phyloP scores from a whole-genome alignment of 805 yeast species.

The Candida dajiaensis region DNA sequence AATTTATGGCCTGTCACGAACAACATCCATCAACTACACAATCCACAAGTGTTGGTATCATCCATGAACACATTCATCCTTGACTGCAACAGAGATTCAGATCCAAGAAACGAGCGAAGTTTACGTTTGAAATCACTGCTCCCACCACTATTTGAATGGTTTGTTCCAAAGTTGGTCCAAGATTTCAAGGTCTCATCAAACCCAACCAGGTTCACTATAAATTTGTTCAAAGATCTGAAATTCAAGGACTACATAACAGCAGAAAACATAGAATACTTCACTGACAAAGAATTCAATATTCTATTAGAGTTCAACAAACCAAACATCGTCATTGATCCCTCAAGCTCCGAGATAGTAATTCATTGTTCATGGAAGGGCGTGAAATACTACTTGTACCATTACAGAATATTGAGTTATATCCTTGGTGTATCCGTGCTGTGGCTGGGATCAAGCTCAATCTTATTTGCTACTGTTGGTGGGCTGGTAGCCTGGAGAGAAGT shows the following conservation, averaged over 20 bases:
- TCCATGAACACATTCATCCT: conserved; percentile 16
- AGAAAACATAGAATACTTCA: conserved; percentile 2
- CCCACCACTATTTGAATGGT: conserved; percentile 15
- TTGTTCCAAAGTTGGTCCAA: conserved; percentile 14
- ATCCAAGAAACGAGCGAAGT: background rate
- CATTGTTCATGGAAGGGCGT: conserved; percentile 20
- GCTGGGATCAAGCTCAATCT: conserved; percentile 10
- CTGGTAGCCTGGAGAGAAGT: conserved; percentile 12
- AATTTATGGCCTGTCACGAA: conserved; percentile 21
- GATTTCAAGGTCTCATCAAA: conserved; percentile 5
- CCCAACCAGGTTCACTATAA: conserved; percentile 5
- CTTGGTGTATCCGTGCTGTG: conserved; percentile 16
- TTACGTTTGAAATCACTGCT: conserved; percentile 5
- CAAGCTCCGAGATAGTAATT: conserved; percentile 13
- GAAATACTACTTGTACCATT: conserved; percentile 20
- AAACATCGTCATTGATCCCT: conserved; percentile 15
- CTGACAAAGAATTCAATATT: conserved; percentile 10
- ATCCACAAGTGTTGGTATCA: conserved; percentile 16
- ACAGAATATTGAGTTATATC: conserved; percentile 18
- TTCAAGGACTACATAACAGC: conserved; percentile 8
- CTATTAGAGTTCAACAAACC: conserved; percentile 20
- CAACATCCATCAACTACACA: conserved; percentile 17
- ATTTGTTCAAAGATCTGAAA: conserved; percentile 11
- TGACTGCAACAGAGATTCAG: conserved; percentile 9
- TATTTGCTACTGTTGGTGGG: conserved; percentile 16